Percentiles rank a stretch among this genome's conserved stretches.
Conservation (phyloP, 164 flowering plant species). For the Kingdonia uniflora region DNA sequence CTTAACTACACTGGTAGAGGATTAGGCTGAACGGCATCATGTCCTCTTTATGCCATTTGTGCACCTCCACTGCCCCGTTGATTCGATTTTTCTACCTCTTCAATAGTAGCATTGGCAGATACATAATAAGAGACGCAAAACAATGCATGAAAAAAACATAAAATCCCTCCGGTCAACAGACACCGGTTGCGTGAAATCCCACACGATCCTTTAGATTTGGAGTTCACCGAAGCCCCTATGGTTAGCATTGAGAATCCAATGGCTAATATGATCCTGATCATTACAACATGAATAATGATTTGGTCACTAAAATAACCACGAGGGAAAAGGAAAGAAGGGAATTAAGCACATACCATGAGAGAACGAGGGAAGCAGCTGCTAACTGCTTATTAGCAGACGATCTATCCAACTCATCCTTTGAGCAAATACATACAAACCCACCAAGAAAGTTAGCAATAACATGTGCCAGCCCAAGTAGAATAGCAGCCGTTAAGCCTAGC, state of each 20-base stretch:
- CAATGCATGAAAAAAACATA: slow-evolving; percentile 73
- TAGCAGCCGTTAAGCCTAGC: slow-evolving; percentile 66
- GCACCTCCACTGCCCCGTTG: slow-evolving; percentile 1
- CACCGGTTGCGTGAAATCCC: slow-evolving; percentile 72
- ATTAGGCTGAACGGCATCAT: too few species aligned
- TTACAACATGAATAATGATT: neutral
- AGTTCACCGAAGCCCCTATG: slow-evolving; percentile 60
- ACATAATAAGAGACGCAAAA: slow-evolving; percentile 58
- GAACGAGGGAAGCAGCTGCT: slow-evolving; percentile 48
- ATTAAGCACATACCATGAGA: slow-evolving; percentile 47
- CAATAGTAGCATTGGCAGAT: slow-evolving; percentile 33
- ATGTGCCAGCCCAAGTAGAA: slow-evolving; percentile 56
- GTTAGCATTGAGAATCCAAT: slow-evolving; percentile 49
- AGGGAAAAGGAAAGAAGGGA: neutral
- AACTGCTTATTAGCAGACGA: slow-evolving; percentile 57
- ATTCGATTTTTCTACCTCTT: slow-evolving; percentile 9
- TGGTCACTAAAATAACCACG: neutral
- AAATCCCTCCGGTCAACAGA: slow-evolving; percentile 69
- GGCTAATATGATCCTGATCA: slow-evolving; percentile 58
- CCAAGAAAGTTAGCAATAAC: slow-evolving; percentile 60
- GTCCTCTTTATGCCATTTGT: neutral
- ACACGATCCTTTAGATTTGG: slow-evolving; percentile 59
- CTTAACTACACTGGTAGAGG: too few species aligned
- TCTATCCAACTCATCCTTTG: slow-evolving; percentile 45
- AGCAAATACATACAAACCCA: slow-evolving; percentile 60